phyloP scores from a whole-genome alignment of 768 basidiomycete species.

The Mycena metata region DNA sequence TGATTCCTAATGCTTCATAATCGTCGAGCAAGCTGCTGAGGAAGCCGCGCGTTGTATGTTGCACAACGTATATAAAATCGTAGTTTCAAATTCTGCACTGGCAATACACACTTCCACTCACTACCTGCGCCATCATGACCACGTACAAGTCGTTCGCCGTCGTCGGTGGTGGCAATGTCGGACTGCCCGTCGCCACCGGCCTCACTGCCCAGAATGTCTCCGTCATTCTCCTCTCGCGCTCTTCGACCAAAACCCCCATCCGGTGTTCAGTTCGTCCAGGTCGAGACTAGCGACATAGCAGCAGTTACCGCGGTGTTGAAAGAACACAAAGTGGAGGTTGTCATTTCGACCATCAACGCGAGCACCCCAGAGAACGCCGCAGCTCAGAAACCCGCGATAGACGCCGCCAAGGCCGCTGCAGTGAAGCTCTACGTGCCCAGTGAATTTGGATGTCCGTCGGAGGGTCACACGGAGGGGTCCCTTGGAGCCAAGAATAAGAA shows the following conservation, averaged over 20 bases:
- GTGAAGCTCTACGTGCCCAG: conserved; percentile 56
- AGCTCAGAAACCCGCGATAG: conserved; percentile 27
- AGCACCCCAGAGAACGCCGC: conserved; percentile 23
- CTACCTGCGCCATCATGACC: no score
- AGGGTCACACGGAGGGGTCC: conserved; percentile 43
- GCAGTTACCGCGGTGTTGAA: neutral
- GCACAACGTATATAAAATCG: no score
- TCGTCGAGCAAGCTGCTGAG: no score
- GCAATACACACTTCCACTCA: no score
- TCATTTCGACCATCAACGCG: conserved; percentile 48
- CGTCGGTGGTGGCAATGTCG: no score
- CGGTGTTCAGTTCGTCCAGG: neutral
- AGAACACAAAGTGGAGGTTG: conserved; percentile 50
- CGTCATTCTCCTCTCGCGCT: neutral
- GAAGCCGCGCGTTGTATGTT: no score
- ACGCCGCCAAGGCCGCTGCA: conserved; percentile 52
- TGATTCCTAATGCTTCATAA: no score
- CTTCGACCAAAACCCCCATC: neutral
- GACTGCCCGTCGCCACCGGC: no score
- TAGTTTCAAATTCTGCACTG: no score
- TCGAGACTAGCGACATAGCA: neutral
- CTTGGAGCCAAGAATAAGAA: conserved; percentile 45
- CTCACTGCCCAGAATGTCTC: no score
- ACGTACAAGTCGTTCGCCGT: no score
- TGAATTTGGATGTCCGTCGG: conserved; percentile 45